Conservation (phyloP, 768 basidiomycete genomes). For the Podaxis sp. region DNA sequence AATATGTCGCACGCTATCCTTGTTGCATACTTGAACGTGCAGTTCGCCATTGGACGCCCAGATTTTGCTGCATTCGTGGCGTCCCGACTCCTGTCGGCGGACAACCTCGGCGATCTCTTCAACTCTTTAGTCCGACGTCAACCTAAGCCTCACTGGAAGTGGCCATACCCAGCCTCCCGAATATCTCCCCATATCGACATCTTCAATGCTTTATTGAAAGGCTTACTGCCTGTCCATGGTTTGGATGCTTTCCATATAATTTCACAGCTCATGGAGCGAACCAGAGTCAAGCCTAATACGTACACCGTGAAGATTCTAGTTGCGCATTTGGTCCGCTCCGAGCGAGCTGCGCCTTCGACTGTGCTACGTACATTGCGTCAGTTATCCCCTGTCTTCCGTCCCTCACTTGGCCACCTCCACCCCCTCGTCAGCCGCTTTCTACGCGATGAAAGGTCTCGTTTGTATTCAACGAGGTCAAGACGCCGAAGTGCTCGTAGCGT, state of each 20-base stretch:
- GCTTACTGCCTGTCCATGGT: constrained; percentile 48
- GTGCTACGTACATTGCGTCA: constrained; percentile 49
- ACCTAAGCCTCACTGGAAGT: constrained; percentile 17
- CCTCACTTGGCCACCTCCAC: constrained; percentile 60
- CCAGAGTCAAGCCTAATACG: constrained; percentile 50
- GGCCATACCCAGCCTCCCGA: constrained; percentile 19
- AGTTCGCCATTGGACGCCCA: constrained; percentile 45
- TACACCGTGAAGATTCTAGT: constrained; percentile 58
- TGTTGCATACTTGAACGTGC: constrained; percentile 58
- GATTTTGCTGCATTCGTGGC: constrained; percentile 42
- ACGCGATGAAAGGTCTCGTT: constrained; percentile 53
- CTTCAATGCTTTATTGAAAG: constrained; percentile 63
- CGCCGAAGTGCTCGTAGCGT: no score
- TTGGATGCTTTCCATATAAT: constrained; percentile 46
- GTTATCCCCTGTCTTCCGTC: constrained; percentile 38
- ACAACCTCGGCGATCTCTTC: constrained; percentile 20
- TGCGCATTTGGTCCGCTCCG: constrained; percentile 44
- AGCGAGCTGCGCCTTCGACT: constrained; percentile 42
- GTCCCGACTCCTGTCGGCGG: neutral
- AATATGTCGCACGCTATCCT: constrained; percentile 45
- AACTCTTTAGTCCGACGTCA: constrained; percentile 19
- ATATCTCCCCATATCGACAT: constrained; percentile 44
- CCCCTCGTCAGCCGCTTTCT: constrained; percentile 52
- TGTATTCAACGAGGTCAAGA: constrained; percentile 36
- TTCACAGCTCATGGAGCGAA: constrained; percentile 54